Evolutionary conservation across 1,284 basidiomycete species (phyloP).

Genomic region (Puccinia polysora): DNA sequence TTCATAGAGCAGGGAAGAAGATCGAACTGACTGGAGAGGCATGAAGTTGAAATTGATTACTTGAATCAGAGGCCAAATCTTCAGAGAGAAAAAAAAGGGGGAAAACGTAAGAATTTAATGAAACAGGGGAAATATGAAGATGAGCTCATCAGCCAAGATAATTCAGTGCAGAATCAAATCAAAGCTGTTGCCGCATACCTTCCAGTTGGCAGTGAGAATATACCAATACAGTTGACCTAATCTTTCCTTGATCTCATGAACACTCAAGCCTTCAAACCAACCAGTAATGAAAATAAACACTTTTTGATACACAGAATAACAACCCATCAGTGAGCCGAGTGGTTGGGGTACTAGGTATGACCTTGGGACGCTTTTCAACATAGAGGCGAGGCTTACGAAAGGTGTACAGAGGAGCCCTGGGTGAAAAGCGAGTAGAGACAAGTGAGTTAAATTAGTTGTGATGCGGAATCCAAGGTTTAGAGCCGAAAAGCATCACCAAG

Average conservation of each 20-base stretch:
- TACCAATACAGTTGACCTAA: slow-evolving; percentile 21
- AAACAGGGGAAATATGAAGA: no score
- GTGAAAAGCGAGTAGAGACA: not conserved
- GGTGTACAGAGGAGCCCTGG: slow-evolving; percentile 25
- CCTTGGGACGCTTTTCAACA: not conserved
- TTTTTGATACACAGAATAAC: not conserved
- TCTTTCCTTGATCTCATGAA: slow-evolving; percentile 23
- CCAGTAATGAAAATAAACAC: slow-evolving; percentile 31
- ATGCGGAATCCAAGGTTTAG: not conserved
- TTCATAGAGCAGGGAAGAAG: not conserved
- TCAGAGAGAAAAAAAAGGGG: not conserved
- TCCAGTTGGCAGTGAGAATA: slow-evolving; percentile 26
- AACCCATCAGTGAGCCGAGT: no score
- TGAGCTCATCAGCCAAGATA: not conserved
- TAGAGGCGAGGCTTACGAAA: slow-evolving; percentile 9
- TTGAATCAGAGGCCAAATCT: slow-evolving; percentile 40
- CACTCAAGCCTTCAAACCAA: slow-evolving; percentile 32
- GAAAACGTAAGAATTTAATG: no score
- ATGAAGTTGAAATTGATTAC: slow-evolving; percentile 36
- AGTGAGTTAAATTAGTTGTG: not conserved
- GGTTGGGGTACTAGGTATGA: not conserved
- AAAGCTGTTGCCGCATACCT: slow-evolving; percentile 6
- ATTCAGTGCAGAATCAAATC: not conserved
- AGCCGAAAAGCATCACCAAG: not conserved
- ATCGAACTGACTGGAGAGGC: slow-evolving; percentile 22